Conservation (phyloP, 1,284 basidiomycete species). For the Pulchroboletus neoregius region DNA sequence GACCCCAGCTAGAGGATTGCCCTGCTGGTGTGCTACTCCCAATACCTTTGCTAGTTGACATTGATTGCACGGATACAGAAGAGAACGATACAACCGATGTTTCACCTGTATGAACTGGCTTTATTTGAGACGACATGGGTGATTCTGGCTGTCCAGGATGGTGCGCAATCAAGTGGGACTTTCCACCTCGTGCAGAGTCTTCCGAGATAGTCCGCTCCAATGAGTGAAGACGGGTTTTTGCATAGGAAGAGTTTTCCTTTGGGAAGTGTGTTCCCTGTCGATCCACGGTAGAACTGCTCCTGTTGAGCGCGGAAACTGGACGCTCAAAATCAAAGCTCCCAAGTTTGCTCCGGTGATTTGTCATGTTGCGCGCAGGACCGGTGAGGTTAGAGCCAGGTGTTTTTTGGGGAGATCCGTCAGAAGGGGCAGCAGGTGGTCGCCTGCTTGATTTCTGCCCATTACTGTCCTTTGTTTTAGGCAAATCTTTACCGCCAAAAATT, state of each 20-base stretch:
- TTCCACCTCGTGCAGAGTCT: slow-evolving; percentile 24
- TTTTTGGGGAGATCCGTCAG: slow-evolving; percentile 12
- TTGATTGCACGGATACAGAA: slow-evolving; percentile 33
- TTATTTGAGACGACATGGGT: slow-evolving; percentile 20
- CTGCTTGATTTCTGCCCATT: slow-evolving; percentile 15
- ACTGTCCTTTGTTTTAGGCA: slow-evolving; percentile 25
- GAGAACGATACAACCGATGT: slow-evolving; percentile 33
- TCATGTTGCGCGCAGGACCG: slow-evolving; percentile 26
- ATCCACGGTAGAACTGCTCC: slow-evolving; percentile 29
- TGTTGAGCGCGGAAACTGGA: slow-evolving; percentile 39
- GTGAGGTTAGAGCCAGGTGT: slow-evolving; percentile 2
- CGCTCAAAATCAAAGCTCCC: slow-evolving; percentile 75
- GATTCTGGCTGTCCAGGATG: slow-evolving; percentile 18
- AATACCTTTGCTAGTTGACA: slow-evolving; percentile 27
- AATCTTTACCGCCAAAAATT: slow-evolving; percentile 30
- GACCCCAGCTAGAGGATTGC: slow-evolving; percentile 35
- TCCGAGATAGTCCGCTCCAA: slow-evolving; percentile 28
- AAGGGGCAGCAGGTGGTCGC: slow-evolving; percentile 2
- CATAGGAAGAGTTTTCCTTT: slow-evolving; percentile 6
- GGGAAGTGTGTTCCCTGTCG: slow-evolving; percentile 9
- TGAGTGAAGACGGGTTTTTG: slow-evolving; percentile 16
- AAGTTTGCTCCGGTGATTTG: slow-evolving; percentile 43
- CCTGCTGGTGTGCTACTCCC: slow-evolving; percentile 13
- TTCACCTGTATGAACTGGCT: slow-evolving; percentile 26
- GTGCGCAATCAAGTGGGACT: slow-evolving; percentile 5